Conservation (phyloP, 108 stramenopile genomes). For the Pseudonitzschia multistriata region DNA sequence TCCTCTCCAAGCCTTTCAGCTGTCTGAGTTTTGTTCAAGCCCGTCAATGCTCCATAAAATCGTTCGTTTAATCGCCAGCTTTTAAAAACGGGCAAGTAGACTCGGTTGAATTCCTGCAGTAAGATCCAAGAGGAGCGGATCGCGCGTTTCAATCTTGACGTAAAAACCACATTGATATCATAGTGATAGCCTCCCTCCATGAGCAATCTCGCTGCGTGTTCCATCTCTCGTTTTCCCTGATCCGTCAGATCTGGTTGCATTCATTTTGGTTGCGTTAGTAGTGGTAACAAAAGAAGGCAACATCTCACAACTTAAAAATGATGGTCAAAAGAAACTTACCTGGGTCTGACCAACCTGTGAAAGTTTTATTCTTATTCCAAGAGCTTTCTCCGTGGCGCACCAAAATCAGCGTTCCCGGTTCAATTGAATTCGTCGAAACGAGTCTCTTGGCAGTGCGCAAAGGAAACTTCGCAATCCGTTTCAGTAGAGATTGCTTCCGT, state of each 20-base stretch:
- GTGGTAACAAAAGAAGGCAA: conserved; percentile 27
- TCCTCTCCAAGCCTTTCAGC: conserved; percentile 81
- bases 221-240: conserved; percentile 61
- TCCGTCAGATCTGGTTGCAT: conserved; percentile 49
- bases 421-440: conserved; percentile 4
- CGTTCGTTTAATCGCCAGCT: conserved; percentile 84
- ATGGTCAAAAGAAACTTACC: neutral
- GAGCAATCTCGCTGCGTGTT: conserved; percentile 61
- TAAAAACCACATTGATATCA: conserved; percentile 90
- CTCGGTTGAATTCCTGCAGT: conserved; percentile 80
- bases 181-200: conserved; percentile 83
- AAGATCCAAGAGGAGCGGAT: conserved; percentile 89
- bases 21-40: conserved; percentile 80
- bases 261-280: neutral
- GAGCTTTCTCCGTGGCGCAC: conserved; percentile 80
- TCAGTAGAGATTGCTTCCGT: conserved; percentile 15
- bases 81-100: conserved; percentile 80
- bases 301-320: neutral
- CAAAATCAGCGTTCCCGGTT: conserved; percentile 82
- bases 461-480: conserved; percentile 16
- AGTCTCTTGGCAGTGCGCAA: conserved; percentile 5
- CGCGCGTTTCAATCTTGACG: conserved; percentile 86
- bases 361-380: conserved; percentile 81
- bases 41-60: conserved; percentile 90
- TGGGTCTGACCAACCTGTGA: conserved; percentile 82